Evolutionary conservation across 164 flowering plant genomes (phyloP).

Genomic region (Piper betle): DNA sequence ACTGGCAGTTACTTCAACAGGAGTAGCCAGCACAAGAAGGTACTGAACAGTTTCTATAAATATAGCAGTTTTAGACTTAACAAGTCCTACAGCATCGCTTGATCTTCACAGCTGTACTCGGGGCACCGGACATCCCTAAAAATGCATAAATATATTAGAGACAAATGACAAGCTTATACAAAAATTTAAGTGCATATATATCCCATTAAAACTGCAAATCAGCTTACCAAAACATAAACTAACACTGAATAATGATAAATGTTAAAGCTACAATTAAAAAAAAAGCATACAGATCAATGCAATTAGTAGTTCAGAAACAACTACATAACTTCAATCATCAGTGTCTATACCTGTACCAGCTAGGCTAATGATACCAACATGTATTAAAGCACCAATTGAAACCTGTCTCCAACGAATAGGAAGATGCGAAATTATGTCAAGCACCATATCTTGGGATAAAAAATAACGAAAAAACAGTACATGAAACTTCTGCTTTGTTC

Average conservation of each 20-base stretch:
- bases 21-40: slow-evolving; percentile 83
- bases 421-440: no score
- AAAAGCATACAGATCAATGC: not conserved
- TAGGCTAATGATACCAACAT: not conserved
- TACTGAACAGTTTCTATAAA: slow-evolving; percentile 91
- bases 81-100: slow-evolving; percentile 95
- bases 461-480: no score
- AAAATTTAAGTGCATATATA: not conserved
- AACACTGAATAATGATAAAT: not conserved
- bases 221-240: not conserved
- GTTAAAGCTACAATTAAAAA: not conserved
- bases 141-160: not conserved
- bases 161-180: slow-evolving; percentile 3
- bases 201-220: not conserved
- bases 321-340: not conserved
- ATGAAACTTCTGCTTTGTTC: no score
- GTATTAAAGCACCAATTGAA: no score
- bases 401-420: no score
- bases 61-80: slow-evolving; percentile 67
- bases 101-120: slow-evolving; percentile 87
- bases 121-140: slow-evolving; percentile 92
- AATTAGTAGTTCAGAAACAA: not conserved
- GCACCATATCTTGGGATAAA: no score
- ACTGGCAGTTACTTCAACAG: slow-evolving; percentile 54
- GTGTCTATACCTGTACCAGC: not conserved